Evolutionary conservation across 495 filamentous ascomycete genomes (phyloP).

Genomic region (Penicillium macrosclerotiorum): DNA sequence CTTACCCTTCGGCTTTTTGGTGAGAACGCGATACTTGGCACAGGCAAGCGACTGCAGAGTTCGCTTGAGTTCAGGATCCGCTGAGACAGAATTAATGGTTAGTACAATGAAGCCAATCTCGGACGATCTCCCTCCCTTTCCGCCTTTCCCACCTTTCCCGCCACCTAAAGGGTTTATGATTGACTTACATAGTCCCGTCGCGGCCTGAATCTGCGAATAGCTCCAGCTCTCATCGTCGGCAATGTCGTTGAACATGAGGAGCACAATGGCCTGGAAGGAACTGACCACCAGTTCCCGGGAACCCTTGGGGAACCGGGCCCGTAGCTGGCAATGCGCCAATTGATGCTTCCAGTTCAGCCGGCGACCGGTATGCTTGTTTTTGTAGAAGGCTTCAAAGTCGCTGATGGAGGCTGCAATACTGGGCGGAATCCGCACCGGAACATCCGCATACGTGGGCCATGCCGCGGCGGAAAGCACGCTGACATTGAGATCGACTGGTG

Average conservation of each 20-base stretch:
- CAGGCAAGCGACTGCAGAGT: conserved; percentile 94
- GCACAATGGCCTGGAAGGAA: conserved; percentile 85
- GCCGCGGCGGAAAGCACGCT: conserved; percentile 81
- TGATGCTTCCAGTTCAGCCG: conserved; percentile 90
- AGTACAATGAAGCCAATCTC: conserved; percentile 19
- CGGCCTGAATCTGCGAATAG: conserved; percentile 67
- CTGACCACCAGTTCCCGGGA: conserved; percentile 83
- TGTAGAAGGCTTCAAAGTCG: conserved; percentile 78
- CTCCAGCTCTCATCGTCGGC: conserved; percentile 52
- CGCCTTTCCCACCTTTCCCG: too few relatives aligned
- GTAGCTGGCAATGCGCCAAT: conserved; percentile 81
- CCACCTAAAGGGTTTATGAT: too few relatives aligned
- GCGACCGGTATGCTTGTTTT: conserved; percentile 79
- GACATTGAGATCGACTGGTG: conserved; percentile 75
- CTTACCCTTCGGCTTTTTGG: conserved; percentile 78
- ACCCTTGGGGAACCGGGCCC: conserved; percentile 71
- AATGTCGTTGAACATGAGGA: conserved; percentile 86
- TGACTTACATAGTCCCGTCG: conserved; percentile 63
- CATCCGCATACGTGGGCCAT: conserved; percentile 89
- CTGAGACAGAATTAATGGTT: conserved; percentile 25
- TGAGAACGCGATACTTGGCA: conserved; percentile 80
- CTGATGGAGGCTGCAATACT: conserved; percentile 64
- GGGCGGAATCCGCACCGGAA: conserved; percentile 70
- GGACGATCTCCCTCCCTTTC: too few relatives aligned
- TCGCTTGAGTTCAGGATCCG: conserved; percentile 74